These are phyloP conservation scores for Erodium maritimum DNA, from an alignment of 345 rosid genomes.

Conservation along the genomic window DNA sequence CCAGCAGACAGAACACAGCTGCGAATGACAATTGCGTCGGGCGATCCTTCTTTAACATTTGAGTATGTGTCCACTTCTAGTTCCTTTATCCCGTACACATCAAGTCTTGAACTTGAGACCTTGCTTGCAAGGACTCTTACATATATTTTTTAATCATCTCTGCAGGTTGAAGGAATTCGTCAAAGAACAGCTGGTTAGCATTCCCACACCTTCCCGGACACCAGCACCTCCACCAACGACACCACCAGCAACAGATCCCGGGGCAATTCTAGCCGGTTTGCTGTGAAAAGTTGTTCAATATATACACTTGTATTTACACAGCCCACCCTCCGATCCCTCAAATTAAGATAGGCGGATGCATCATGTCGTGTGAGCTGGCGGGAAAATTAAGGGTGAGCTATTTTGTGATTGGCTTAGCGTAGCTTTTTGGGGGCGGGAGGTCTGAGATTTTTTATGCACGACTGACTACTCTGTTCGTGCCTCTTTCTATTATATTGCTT, in stretches of 20 bases:
- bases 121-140: neutral
- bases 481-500: no score
- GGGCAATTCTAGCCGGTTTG: conserved; percentile 79
- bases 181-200: conserved; percentile 63
- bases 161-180: conserved; percentile 90
- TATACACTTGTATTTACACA: conserved; percentile 1
- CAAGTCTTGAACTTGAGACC: neutral
- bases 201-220: conserved; percentile 39
- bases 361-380: neutral
- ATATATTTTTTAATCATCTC: conserved; percentile 3
- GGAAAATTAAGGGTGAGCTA: neutral
- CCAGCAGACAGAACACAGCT: conserved; percentile 97
- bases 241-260: conserved; percentile 63
- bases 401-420: no score
- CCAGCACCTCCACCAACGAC: conserved; percentile 14
- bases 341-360: no score
- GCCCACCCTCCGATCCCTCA: neutral
- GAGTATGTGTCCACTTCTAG: conserved; percentile 42
- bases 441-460: no score
- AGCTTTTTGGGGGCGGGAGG: no score
- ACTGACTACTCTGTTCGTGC: no score
- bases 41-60: conserved; percentile 73
- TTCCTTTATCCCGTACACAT: neutral
- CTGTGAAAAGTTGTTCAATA: conserved; percentile 39
- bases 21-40: conserved; percentile 88